Base-by-base conservation (phyloP, 257 asterid species). In the Solanum infundibuliforme region DNA sequence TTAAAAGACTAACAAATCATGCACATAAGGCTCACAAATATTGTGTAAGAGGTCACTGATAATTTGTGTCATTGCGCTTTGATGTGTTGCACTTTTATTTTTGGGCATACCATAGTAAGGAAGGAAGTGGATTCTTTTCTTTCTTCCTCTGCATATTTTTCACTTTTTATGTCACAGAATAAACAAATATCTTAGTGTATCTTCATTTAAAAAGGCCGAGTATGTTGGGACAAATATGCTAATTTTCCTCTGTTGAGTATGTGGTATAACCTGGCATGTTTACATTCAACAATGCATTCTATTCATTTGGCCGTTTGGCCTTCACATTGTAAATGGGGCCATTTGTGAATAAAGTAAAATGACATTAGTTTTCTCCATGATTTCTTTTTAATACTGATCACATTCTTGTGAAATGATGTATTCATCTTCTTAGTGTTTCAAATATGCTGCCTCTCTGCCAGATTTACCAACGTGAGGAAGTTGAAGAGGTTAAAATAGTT, bases 391-490 rank as follows among this genome's bases (percentile, higher is more conserved):
- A 9, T 46, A 72, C 27, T 11, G 77, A 31, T 71, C 38, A 25
- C 48, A 29, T 81, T 81, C 85, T 82, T 31, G 68, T 82, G 85
- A 82, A 52, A 82, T 82, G 39, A 31, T 82, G 68, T 48, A 48
- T 29, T 82, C 43, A 81, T 46, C 68, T 48, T n/a, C 39, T 48
- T 82, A 46, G 69, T 23, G 29, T 74, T 75, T 27, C 12, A 34
- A 72, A 58, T 73, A 12, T 86, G 77, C 39, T n/a, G 23, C 73
- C 32, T n/a, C 82, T n/a, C 86, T 20, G 83, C 81, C 94, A 97
- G 99, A 91, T 94, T 81, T 97, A 97, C 94, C 92, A 95, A 89
- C 96, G 97, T 65, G 90, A 91, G 92, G 99, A 97, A 90, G 95
- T 84, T 48, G 98, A 93, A 91, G 95, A 92, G 94, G 96, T 94